phyloP scores from a whole-genome alignment of 805 yeast genomes.

The Maudiozyma serrabonitensis region DNA sequence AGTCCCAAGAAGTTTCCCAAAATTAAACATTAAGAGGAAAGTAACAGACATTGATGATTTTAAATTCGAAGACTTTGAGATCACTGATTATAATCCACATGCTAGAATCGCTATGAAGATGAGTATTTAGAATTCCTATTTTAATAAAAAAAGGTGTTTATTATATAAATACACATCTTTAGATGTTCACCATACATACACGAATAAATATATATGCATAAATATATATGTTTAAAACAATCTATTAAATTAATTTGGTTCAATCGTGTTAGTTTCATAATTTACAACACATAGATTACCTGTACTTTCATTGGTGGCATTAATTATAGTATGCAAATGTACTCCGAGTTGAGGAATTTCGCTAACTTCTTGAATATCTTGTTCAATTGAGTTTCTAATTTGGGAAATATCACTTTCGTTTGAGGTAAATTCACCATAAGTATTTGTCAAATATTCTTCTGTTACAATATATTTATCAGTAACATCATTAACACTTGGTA shows the following conservation, averaged over 20 bases:
- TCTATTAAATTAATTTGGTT: constrained; percentile 5
- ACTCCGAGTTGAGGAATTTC: constrained; percentile 16
- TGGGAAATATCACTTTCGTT: constrained; percentile 3
- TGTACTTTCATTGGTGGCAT: constrained; percentile 30
- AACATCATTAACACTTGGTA: constrained; percentile 23
- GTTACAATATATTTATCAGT: constrained; percentile 9
- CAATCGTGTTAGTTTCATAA: constrained; percentile 30
- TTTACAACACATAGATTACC: constrained; percentile 30
- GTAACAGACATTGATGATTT: constrained; percentile 77
- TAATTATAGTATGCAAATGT: constrained; percentile 29
- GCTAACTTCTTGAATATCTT: constrained; percentile 11
- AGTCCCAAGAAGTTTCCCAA: constrained; percentile 74
- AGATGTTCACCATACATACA: background rate
- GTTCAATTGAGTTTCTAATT: constrained; percentile 6
- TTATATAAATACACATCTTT: background rate
- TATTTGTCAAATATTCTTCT: constrained; percentile 10
- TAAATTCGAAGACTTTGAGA: constrained; percentile 77
- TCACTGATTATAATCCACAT: constrained; percentile 71
- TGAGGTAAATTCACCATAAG: constrained; percentile 6
- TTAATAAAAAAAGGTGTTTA: background rate
- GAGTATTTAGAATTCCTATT: constrained; percentile 57
- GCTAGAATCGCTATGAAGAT: constrained; percentile 86
- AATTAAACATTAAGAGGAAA: constrained; percentile 55
- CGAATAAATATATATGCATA: no score
- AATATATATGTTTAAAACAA: no score